Evolutionary conservation across 345 rosid genomes (phyloP), one percentile per base, ranked within the genome.

Genomic region (Leavenworthia alabamica): DNA sequence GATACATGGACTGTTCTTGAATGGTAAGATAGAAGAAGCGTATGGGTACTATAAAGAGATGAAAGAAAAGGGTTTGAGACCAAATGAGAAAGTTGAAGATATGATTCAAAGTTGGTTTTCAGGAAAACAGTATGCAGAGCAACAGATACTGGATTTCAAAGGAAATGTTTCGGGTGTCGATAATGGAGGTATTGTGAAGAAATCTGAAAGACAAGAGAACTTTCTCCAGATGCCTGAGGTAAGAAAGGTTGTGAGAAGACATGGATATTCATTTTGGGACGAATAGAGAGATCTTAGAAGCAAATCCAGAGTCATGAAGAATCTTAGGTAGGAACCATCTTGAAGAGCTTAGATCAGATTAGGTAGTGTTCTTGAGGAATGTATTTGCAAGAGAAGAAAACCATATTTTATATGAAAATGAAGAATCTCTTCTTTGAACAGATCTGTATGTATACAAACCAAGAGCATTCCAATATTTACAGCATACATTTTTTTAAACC

Each of bases 1-100:
- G 71, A 89, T 89, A 70, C 96, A 93, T 77, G 99, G 96, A 26
- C 75, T 93, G 32, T 85, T 89, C 74, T 75, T 89, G 66, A 89
- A 85, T 72, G 94, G 91, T 43, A 83, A 76, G 78, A 44, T 93
- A 72, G 90, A 83, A 60, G 89, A 74, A 73, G 97, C 99, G 8
- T 54, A 80, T 71, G 66, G 75, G 66, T 89, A 76, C 76, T 86
- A 83, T 69, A 50, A 37, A 66, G 96, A 89, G 77, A 89, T 87
- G 99, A 85, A 83, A 75, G 84, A 61, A 39, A 93, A 78, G 27
- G 82, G 80, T 19, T 55, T 85, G 37, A 73, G 78, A 47, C 84
- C 94, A 1, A 91, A 83, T 64, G 89, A 82, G 35, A 82, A 50
- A 48, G 84, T 76, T 47, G 96, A 87, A 65, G 78, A 77, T 57